Base-by-base conservation (phyloP, 257 asterid species). In the Euphrasia confusa region DNA sequence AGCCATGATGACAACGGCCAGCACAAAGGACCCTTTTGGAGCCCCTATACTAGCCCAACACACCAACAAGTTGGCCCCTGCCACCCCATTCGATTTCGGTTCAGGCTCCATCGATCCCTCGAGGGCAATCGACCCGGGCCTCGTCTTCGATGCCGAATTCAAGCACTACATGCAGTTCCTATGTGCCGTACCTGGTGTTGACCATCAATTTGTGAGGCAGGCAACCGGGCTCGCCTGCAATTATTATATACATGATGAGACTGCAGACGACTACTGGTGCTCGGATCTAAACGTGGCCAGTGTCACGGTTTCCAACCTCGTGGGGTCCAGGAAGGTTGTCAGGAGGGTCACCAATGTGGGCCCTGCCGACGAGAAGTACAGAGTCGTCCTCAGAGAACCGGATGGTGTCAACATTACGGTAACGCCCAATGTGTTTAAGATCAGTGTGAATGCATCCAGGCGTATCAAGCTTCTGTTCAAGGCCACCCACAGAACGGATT, bases 1-100 rank as follows among this genome's bases (percentile, higher is more conserved):
- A 3, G 87, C 95, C 13, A 83, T 83, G 76, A 80, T 84, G 92
- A 86, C 95, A 30, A 80, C 95, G 2, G 84, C 95, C 9, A 73
- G 72, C 15, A 61, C 63, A 35, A 66, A 59, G 3, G 80, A 81
- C 71, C 69, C 58, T 11, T 66, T 73, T 7, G 83, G 83, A 11
- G 72, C 73, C 30, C 85, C 81, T 0, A 50, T 86, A 42, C 73
- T 73, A 24, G 79, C 92, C 17, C 87, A 80, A 53, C 40, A 62
- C 70, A 55, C 57, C 5, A 58, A 71, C 73, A 78, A 64, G 49
- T 63, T 76, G 62, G 4, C 83, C 60, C 78, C 78, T 0, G 87
- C 92, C 28, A 84, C 87, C 9, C 83, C 95, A 0, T 84, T 84
- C 5, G 92, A 86, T 62, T 74, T 74, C 14, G 92, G 95, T n/a